A percentile compares a stretch with the other conserved stretches of the same genome.
Evolutionary conservation across 2,329 filamentous ascomycete genomes (phyloP).

Genomic region (Microascus cirrosus): DNA sequence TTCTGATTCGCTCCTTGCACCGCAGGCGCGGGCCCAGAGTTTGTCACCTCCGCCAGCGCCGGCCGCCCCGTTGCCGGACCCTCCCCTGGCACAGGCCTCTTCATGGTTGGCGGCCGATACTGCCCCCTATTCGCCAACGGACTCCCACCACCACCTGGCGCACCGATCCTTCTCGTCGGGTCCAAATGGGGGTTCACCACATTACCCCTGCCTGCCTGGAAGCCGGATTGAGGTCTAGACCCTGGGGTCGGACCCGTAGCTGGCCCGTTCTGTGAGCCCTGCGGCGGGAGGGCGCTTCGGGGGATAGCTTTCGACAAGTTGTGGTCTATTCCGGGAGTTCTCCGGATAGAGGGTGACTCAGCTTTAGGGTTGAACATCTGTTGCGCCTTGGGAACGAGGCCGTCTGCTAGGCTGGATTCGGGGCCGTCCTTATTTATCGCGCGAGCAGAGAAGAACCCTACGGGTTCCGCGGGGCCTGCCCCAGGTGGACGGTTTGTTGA

Average conservation of each 20-base stretch:
- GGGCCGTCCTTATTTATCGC: constrained; percentile 44
- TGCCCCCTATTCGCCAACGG: constrained; percentile 46
- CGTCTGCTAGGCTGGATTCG: constrained; percentile 26
- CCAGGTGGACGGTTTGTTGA: constrained; percentile 17
- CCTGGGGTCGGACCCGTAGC: constrained; percentile 17
- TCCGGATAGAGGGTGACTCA: constrained; percentile 76
- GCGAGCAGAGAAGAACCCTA: constrained; percentile 61
- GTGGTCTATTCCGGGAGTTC: constrained; percentile 81
- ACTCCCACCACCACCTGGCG: constrained; percentile 40
- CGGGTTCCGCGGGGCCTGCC: constrained; percentile 22
- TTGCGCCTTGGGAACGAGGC: constrained; percentile 28
- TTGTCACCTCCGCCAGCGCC: constrained; percentile 34
- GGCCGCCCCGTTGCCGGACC: constrained; percentile 19
- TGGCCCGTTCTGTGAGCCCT: constrained; percentile 8
- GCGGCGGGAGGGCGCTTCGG: constrained; percentile 4
- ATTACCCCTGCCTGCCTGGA: constrained; percentile 22
- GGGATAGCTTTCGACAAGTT: constrained; percentile 61
- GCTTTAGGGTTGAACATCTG: constrained; percentile 61
- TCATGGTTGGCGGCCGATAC: constrained; percentile 50
- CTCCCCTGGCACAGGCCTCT: constrained; percentile 30
- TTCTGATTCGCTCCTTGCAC: constrained; percentile 8
- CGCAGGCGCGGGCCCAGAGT: constrained; percentile 27
- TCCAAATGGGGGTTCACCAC: constrained; percentile 43
- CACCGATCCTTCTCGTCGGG: constrained; percentile 45
- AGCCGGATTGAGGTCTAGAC: constrained; percentile 14